Percentiles rank a stretch among this genome's conserved stretches.
Evolutionary conservation across 129 eudicot species (phyloP).

Genomic region (Lonicera japonica): DNA sequence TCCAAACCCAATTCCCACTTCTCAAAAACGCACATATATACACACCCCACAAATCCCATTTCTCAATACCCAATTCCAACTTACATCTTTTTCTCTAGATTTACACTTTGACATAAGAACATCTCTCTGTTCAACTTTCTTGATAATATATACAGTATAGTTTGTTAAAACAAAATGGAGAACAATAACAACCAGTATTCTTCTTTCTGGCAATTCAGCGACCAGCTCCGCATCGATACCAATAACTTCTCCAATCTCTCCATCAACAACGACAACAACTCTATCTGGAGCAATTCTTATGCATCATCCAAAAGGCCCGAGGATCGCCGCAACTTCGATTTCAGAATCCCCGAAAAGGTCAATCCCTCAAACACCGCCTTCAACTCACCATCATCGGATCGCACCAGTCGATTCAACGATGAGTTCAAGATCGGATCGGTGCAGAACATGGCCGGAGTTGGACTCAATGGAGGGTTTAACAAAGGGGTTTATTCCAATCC

Average conservation of each 20-base stretch:
- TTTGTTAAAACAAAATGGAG: no score
- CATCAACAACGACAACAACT: constrained; percentile 73
- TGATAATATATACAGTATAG: no score
- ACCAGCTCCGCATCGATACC: constrained; percentile 66
- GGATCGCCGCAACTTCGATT: constrained; percentile 65
- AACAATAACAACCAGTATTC: constrained; percentile 42
- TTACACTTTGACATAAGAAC: no score
- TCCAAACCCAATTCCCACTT: no score
- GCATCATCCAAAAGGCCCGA: constrained; percentile 42
- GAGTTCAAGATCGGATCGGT: constrained; percentile 34
- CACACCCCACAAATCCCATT: no score
- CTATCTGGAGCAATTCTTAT: constrained; percentile 78
- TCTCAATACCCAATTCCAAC: no score
- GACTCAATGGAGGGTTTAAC: constrained; percentile 75
- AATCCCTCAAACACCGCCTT: background rate
- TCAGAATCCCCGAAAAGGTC: constrained; percentile 46
- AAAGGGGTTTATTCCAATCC: constrained; percentile 67
- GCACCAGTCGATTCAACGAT: constrained; percentile 43
- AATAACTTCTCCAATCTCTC: constrained; percentile 56
- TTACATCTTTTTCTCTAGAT: no score
- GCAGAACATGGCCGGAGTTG: constrained; percentile 17
- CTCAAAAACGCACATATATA: no score
- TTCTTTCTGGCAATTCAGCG: constrained; percentile 85
- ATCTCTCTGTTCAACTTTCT: no score
- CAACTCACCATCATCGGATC: constrained; percentile 36